phyloP scores from a whole-genome alignment of 1,139 yeast genomes.

The Geotrichum histeridarum region DNA sequence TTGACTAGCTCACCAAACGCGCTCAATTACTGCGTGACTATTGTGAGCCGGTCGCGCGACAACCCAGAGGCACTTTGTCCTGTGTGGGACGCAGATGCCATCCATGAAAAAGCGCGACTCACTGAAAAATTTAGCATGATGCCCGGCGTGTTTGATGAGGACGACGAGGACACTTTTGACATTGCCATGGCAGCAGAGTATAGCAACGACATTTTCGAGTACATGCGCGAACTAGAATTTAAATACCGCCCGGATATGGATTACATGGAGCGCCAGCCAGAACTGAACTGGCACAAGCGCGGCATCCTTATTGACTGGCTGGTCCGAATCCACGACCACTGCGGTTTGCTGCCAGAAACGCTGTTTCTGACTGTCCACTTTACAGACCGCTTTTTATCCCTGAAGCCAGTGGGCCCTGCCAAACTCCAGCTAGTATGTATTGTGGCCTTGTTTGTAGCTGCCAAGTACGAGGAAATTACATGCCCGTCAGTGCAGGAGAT shows the following conservation, averaged over 20 bases:
- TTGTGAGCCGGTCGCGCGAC: slow-evolving; percentile 15
- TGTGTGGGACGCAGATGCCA: slow-evolving; percentile 29
- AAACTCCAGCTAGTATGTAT: slow-evolving; percentile 93
- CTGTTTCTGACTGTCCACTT: slow-evolving; percentile 79
- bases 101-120: slow-evolving; percentile 28
- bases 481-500: slow-evolving; percentile 93
- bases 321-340: slow-evolving; percentile 85
- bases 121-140: slow-evolving; percentile 30
- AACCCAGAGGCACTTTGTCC: slow-evolving; percentile 38
- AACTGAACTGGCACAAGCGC: slow-evolving; percentile 78
- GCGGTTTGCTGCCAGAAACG: slow-evolving; percentile 86
- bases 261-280: slow-evolving; percentile 69
- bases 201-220: slow-evolving; percentile 78
- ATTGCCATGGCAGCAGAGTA: slow-evolving; percentile 93
- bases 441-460: slow-evolving; percentile 88
- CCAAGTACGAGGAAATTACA: slow-evolving; percentile 92
- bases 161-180: slow-evolving; percentile 88
- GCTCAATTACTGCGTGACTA: slow-evolving; percentile 4
- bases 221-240: slow-evolving; percentile 67
- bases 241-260: slow-evolving; percentile 73
- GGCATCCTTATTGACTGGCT: slow-evolving; percentile 93
- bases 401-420: slow-evolving; percentile 69
- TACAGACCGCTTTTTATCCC: slow-evolving; percentile 78
- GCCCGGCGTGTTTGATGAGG: slow-evolving; percentile 57
- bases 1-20: neutral